Percentiles rank a stretch among this genome's conserved stretches.
Conservation (phyloP, 2,329 filamentous ascomycete species). For the Pseudocercospora vitis region DNA sequence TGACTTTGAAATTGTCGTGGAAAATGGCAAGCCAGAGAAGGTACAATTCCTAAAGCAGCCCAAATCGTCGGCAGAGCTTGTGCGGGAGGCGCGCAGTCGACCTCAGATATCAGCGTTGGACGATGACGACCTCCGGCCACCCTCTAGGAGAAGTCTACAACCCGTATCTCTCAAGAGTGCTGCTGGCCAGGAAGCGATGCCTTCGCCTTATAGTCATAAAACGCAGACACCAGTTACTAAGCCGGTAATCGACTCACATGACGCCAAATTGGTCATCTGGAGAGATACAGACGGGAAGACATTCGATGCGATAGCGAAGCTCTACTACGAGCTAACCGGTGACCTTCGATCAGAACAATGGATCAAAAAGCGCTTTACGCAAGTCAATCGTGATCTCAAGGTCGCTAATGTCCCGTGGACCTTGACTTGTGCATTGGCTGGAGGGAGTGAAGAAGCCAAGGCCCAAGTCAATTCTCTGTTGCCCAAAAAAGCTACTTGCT, state of each 20-base stretch:
- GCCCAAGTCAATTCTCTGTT: conserved; percentile 18
- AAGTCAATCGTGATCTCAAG: conserved; percentile 13
- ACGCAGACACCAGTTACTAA: neutral
- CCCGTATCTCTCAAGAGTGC: neutral
- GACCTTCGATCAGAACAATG: neutral
- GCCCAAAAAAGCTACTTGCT: neutral
- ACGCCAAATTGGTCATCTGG: conserved; percentile 19
- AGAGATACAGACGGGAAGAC: conserved; percentile 15
- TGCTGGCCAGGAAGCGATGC: neutral
- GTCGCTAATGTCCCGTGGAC: conserved; percentile 5
- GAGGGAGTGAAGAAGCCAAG: conserved; percentile 15
- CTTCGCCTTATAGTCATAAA: neutral
- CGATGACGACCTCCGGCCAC: neutral
- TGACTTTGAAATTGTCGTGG: conserved; percentile 7
- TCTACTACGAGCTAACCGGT: conserved; percentile 13
- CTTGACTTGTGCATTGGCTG: conserved; percentile 10
- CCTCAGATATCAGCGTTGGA: neutral
- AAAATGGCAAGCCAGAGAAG: neutral
- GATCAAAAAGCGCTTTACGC: conserved; percentile 13
- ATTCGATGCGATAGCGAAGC: conserved; percentile 12
- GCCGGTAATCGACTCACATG: conserved; percentile 13
- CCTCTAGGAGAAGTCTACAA: neutral
- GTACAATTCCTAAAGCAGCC: neutral
- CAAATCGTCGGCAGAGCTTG: neutral
- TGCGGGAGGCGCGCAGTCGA: neutral